phyloP scores from a whole-genome alignment of 2,329 filamentous ascomycete species.

The Colletotrichum cereale region DNA sequence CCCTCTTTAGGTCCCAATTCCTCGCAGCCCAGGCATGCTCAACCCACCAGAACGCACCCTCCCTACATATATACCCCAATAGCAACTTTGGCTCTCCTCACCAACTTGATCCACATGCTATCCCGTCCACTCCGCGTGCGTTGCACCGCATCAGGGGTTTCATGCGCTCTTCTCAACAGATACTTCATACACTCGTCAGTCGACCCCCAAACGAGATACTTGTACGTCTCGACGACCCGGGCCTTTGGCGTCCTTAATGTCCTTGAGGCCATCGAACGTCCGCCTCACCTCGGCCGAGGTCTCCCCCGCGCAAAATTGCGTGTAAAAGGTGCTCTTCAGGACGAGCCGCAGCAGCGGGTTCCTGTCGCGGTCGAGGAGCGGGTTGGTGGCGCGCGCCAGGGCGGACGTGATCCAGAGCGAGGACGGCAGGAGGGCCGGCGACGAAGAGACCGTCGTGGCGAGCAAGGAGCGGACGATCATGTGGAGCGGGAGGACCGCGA shows the following conservation, averaged over 20 bases:
- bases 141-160: slow-evolving; percentile 79
- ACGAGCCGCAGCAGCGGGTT: slow-evolving; percentile 79
- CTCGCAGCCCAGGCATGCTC: not conserved
- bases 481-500: slow-evolving; percentile 75
- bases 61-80: slow-evolving; percentile 52
- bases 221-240: slow-evolving; percentile 60
- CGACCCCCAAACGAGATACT: slow-evolving; percentile 78
- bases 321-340: slow-evolving; percentile 87
- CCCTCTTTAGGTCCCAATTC: not conserved
- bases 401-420: slow-evolving; percentile 76
- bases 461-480: slow-evolving; percentile 77
- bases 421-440: slow-evolving; percentile 75
- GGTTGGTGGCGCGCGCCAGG: slow-evolving; percentile 76
- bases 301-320: slow-evolving; percentile 91
- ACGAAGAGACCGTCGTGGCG: slow-evolving; percentile 78
- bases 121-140: slow-evolving; percentile 72
- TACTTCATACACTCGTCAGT: slow-evolving; percentile 90
- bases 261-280: slow-evolving; percentile 75
- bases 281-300: slow-evolving; percentile 74
- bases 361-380: slow-evolving; percentile 78
- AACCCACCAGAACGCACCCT: slow-evolving; percentile 28
- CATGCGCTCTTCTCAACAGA: slow-evolving; percentile 70
- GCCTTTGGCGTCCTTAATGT: slow-evolving; percentile 55
- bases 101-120: slow-evolving; percentile 73
- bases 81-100: slow-evolving; percentile 63